Evolutionary conservation across 1,284 basidiomycete genomes (phyloP).

Genomic region (Malassezia sp.): DNA sequence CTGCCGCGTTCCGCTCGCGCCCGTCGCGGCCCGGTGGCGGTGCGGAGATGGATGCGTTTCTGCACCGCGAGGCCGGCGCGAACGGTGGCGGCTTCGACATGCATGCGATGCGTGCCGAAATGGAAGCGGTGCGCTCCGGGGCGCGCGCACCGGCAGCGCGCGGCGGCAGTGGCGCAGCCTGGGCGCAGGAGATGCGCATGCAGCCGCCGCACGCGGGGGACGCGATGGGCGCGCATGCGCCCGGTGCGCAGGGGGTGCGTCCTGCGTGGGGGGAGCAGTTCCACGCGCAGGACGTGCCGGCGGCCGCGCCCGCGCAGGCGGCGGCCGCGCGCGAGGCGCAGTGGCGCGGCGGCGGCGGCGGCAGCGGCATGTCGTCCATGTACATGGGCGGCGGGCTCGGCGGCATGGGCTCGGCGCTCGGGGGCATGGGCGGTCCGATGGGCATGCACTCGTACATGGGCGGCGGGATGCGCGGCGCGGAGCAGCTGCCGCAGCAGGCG

Average conservation of each 20-base stretch:
- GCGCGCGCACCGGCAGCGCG: background rate
- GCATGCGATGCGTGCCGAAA: slow-evolving; percentile 21
- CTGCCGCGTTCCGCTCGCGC: slow-evolving; percentile 18
- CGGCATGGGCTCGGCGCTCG: background rate
- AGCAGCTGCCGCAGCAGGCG: slow-evolving; percentile 9
- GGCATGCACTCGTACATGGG: slow-evolving; percentile 18
- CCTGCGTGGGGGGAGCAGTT: slow-evolving; percentile 11
- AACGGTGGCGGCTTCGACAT: slow-evolving; percentile 29
- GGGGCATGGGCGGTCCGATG: slow-evolving; percentile 18
- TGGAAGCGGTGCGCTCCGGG: slow-evolving; percentile 23
- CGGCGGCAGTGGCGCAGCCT: slow-evolving; percentile 13
- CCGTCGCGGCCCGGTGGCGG: too few relatives aligned
- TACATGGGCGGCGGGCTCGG: background rate
- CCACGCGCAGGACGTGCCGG: background rate
- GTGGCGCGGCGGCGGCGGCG: background rate
- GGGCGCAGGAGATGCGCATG: slow-evolving; percentile 36
- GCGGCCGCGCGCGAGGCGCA: background rate
- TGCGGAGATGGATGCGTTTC: slow-evolving; percentile 35
- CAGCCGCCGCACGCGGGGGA: background rate
- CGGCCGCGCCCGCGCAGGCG: background rate
- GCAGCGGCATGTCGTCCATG: background rate
- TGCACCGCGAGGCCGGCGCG: slow-evolving; percentile 19
- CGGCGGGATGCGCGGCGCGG: background rate
- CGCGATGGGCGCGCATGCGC: background rate
- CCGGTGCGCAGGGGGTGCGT: background rate